phyloP scores from a whole-genome alignment of 2,329 filamentous ascomycete species.

The Penicillium sp. region DNA sequence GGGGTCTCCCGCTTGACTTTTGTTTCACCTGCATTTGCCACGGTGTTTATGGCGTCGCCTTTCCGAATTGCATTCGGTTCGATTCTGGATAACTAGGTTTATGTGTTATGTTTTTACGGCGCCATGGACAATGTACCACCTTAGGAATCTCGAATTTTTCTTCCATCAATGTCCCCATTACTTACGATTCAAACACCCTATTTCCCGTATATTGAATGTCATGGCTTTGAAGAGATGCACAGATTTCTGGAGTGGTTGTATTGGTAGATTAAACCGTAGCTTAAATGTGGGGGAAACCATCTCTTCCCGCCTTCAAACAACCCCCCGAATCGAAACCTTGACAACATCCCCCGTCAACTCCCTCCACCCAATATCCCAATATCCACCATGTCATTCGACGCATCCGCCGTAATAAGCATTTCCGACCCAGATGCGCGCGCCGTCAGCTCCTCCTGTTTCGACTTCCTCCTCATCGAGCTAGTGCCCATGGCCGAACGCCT shows the following conservation, averaged over 20 bases:
- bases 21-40: constrained; percentile 15
- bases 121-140: background rate
- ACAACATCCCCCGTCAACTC: background rate
- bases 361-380: background rate
- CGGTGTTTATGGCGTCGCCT: constrained; percentile 17
- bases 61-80: constrained; percentile 1
- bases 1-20: background rate
- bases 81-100: constrained; percentile 1
- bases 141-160: background rate
- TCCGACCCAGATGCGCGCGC: constrained; percentile 71
- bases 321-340: background rate
- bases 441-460: constrained; percentile 78
- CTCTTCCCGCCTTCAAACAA: background rate
- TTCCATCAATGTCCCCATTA: background rate
- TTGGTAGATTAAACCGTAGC: background rate
- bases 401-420: constrained; percentile 64
- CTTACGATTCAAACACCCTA: no score
- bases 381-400: constrained; percentile 65
- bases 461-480: constrained; percentile 93
- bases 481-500: constrained; percentile 90
- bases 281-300: background rate
- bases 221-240: background rate
- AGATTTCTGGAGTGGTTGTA: background rate
- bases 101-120: background rate
- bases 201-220: background rate